These are phyloP conservation scores for Onygenales sp. DNA, from an alignment of 2,329 filamentous ascomycete species.

Conservation along the genomic window DNA sequence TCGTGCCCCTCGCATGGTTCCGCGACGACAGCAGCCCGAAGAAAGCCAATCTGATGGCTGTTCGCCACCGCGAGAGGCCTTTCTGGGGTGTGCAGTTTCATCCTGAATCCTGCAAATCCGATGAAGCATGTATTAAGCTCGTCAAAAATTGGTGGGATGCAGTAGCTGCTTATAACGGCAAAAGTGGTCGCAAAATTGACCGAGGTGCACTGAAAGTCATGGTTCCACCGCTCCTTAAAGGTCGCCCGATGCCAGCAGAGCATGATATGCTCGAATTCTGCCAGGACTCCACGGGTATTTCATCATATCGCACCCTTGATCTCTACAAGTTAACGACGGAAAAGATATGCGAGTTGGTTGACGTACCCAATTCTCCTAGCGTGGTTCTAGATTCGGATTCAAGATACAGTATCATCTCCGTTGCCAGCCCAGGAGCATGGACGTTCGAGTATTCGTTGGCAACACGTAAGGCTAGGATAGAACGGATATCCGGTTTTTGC, in stretches of 20 bases:
- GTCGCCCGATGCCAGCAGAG: background rate
- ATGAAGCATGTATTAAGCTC: slow-evolving; percentile 49
- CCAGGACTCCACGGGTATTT: background rate
- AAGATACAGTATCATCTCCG: slow-evolving; percentile 26
- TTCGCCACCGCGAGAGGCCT: slow-evolving; percentile 57
- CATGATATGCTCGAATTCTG: slow-evolving; percentile 2
- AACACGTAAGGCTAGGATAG: background rate
- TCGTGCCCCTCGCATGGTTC: slow-evolving; percentile 53
- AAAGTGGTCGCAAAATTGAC: slow-evolving; percentile 15
- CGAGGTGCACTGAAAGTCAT: background rate
- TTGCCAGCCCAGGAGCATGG: slow-evolving; percentile 27
- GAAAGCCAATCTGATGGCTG: slow-evolving; percentile 60
- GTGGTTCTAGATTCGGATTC: slow-evolving; percentile 36
- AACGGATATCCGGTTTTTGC: slow-evolving; percentile 8
- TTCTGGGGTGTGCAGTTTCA: slow-evolving; percentile 89
- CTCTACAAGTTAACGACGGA: slow-evolving; percentile 20
- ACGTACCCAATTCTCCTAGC: slow-evolving; percentile 20
- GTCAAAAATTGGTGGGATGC: slow-evolving; percentile 67
- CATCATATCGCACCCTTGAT: slow-evolving; percentile 14
- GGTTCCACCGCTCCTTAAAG: background rate
- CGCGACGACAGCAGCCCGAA: slow-evolving; percentile 28
- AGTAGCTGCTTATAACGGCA: slow-evolving; percentile 52
- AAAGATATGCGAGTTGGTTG: slow-evolving; percentile 25
- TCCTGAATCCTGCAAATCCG: slow-evolving; percentile 78
- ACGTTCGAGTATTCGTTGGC: slow-evolving; percentile 23